Percentiles rank a stretch among this genome's conserved stretches.
Conservation (phyloP, 2,329 filamentous ascomycete species). For the Venturia carpophila region DNA sequence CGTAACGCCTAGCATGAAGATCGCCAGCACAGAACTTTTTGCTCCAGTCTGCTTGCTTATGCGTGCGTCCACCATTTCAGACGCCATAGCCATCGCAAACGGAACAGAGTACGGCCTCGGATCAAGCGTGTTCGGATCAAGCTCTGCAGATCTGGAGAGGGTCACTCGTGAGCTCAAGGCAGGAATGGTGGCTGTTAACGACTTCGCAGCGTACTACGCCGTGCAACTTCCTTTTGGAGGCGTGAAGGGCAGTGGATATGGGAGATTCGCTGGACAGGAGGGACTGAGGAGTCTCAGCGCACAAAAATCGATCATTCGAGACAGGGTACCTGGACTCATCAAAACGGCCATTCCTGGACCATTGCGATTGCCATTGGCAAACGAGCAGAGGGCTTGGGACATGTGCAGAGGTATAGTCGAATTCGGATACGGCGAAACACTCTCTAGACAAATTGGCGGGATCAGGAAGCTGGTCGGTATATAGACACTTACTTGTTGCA, state of each 20-base stretch:
- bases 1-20: conserved; percentile 75
- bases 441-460: conserved; percentile 33
- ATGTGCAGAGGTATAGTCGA: conserved; percentile 41
- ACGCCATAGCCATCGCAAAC: conserved; percentile 74
- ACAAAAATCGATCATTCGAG: conserved; percentile 74
- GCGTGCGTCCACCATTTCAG: conserved; percentile 56
- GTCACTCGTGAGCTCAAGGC: conserved; percentile 64
- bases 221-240: conserved; percentile 93
- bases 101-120: conserved; percentile 79
- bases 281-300: conserved; percentile 81
- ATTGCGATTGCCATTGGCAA: conserved; percentile 68
- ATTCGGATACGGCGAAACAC: conserved; percentile 40
- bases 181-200: conserved; percentile 92
- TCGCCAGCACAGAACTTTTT: conserved; percentile 88
- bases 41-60: conserved; percentile 84
- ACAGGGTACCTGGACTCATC: conserved; percentile 51
- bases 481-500: conserved; percentile 16
- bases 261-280: conserved; percentile 85
- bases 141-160: conserved; percentile 51
- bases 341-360: conserved; percentile 73
- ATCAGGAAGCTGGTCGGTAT: conserved; percentile 33
- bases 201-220: conserved; percentile 89
- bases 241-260: conserved; percentile 79
- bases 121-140: conserved; percentile 72
- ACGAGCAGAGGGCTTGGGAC: conserved; percentile 32